Base-by-base conservation (phyloP, 768 basidiomycete species). In the Podaxis mareebaensis region DNA sequence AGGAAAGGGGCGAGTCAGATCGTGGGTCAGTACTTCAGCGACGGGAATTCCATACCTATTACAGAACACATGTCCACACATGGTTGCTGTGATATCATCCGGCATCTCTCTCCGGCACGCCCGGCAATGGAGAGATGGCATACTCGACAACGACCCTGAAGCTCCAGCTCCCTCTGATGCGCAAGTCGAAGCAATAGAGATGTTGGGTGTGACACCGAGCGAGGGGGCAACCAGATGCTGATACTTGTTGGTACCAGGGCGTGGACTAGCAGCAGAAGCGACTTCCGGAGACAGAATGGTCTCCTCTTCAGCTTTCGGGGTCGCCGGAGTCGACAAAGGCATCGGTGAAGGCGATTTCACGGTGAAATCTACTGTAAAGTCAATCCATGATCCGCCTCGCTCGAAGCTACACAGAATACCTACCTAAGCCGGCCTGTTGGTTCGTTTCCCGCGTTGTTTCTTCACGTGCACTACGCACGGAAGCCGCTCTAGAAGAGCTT, bases 1-100 rank as follows among this genome's bases (percentile, higher is more conserved):
- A 24, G 4, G 7, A 6, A 36, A 38, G 5, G 15, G 51, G 22
- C 10, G 8, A 61, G 38, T 64, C 22, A 67, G 48, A 20, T 48
- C 62, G 6, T 5, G 53, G 10, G 33, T 33, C 33, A 8, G 33
- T 0, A 33, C 6, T 40, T 24, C 40, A 17, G 22, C 17, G 42
- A n/a, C 46, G 24, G 6, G 38, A 46, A 13, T 4, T 20, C 22
- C 81, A 24, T 61, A 86, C 86, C 76, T 63, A 60, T 83, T 78
- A 67, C 87, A 88, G 65, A 88, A 88, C 17, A 88, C 67, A 65
- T 88, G 87, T 3, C 87, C 87, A 67, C 87, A 88, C 72, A 85
- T 82, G 3, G 83, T 86, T 22, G 81, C 85, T 2, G 83, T 86
- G 51, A 81, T 78, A 63, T 85, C 79, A 39, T 80, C 77, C 58